A percentile compares a stretch with the other conserved stretches of the same genome.
phyloP scores from a whole-genome alignment of 2,329 filamentous ascomycete genomes.

The Monosporascus sp. region DNA sequence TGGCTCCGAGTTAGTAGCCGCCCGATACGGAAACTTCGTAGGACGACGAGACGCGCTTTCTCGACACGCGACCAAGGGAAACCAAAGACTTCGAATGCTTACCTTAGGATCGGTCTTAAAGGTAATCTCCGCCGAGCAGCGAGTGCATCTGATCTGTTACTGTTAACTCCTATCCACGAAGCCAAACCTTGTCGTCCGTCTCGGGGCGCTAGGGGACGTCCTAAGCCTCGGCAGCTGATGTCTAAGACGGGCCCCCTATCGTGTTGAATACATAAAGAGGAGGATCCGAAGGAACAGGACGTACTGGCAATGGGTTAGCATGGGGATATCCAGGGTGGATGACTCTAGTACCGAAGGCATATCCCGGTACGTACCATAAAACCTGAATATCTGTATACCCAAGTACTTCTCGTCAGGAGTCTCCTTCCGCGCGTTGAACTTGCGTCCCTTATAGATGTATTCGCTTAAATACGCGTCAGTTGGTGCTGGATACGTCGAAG shows the following conservation, averaged over 20 bases:
- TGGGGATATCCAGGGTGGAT: not conserved
- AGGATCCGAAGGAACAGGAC: not conserved
- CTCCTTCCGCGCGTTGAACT: constrained; percentile 94
- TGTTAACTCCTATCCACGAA: not conserved
- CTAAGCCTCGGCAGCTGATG: too few species aligned
- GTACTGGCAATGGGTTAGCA: constrained; percentile 6
- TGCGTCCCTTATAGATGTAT: constrained; percentile 88
- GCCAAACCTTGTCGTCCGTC: not conserved
- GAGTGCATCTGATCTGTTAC: constrained; percentile 53
- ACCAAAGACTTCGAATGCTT: not conserved
- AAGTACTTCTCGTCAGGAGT: constrained; percentile 86
- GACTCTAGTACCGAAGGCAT: not conserved
- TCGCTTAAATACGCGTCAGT: constrained; percentile 45
- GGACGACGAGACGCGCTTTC: constrained; percentile 40
- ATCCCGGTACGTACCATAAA: constrained; percentile 45
- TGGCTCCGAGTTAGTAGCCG: not conserved
- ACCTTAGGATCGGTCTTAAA: constrained; percentile 92
- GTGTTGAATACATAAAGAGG: not conserved
- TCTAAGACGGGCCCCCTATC: too few species aligned
- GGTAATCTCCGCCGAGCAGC: constrained; percentile 81
- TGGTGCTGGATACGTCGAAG: constrained; percentile 33
- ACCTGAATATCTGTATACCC: constrained; percentile 78
- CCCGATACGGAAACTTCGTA: constrained; percentile 50
- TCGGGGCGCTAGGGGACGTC: not conserved
- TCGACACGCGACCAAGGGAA: not conserved